These are phyloP conservation scores for Omphalea diandra DNA, from an alignment of 441 rosid species.

Conservation along the genomic window DNA sequence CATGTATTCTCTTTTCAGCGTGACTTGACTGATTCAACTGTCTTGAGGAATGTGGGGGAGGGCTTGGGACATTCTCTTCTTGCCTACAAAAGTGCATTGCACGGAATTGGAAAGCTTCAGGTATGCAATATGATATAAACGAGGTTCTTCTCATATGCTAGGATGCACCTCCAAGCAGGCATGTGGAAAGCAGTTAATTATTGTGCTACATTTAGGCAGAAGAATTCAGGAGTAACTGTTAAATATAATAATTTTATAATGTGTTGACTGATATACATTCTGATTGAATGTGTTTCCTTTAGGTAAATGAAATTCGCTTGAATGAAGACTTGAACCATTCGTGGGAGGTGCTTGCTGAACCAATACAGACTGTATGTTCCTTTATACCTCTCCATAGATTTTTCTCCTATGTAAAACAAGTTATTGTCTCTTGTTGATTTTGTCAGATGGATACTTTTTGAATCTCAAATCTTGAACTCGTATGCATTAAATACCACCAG, in stretches of 20 bases:
- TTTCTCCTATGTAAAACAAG: neutral
- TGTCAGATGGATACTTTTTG: neutral
- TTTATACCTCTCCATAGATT: neutral
- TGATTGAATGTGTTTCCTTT: conserved; percentile 14
- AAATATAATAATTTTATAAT: neutral
- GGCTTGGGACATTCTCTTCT: conserved; percentile 95
- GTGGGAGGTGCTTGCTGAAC: conserved; percentile 98
- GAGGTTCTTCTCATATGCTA: conserved; percentile 7
- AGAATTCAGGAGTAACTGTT: neutral
- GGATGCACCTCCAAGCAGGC: too few species aligned
- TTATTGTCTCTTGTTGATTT: neutral
- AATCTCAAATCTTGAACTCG: neutral
- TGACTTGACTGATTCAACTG: conserved; percentile 93
- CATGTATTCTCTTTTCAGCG: conserved; percentile 50
- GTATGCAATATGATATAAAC: conserved; percentile 33
- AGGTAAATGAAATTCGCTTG: conserved; percentile 79
- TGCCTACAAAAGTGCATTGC: conserved; percentile 80
- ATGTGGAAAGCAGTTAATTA: neutral
- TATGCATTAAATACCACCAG: neutral
- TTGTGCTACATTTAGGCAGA: too few species aligned
- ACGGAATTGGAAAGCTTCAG: conserved; percentile 88
- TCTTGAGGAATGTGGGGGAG: conserved; percentile 88
- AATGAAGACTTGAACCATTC: conserved; percentile 74
- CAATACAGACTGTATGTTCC: conserved; percentile 75
- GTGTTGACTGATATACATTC: neutral